Percentiles rank a stretch among this genome's conserved stretches.
phyloP scores from a whole-genome alignment of 192 early-diverging fungal species.

The Coemansia sp. region DNA sequence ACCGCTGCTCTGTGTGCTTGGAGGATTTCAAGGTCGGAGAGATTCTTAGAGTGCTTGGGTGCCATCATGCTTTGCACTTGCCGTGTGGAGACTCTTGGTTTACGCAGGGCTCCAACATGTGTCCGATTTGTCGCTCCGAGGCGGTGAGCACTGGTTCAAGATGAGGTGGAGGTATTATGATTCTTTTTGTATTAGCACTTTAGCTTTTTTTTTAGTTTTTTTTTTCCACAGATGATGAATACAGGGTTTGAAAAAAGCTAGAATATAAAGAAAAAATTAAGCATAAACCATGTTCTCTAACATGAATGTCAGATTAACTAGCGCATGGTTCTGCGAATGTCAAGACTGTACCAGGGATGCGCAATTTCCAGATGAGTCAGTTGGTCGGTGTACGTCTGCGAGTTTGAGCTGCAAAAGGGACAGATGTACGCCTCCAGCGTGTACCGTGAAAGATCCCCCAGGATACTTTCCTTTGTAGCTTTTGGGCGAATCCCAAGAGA shows the following conservation, averaged over 20 bases:
- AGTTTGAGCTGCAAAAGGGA: conserved; percentile 36
- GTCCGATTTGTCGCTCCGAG: conserved; percentile 43
- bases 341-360: conserved; percentile 50
- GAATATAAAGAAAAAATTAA: not conserved
- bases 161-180: not conserved
- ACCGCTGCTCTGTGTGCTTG: conserved; percentile 49
- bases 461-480: conserved; percentile 17
- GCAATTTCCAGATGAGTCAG: conserved; percentile 20
- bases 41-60: conserved; percentile 35
- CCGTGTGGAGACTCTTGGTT: conserved; percentile 51
- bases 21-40: conserved; percentile 39
- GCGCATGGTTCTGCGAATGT: conserved; percentile 27
- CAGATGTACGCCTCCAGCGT: conserved; percentile 36
- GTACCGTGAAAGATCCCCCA: conserved; percentile 24
- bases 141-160: conserved; percentile 19
- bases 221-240: not conserved
- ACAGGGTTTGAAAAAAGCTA: not conserved
- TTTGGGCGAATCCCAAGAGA: conserved; percentile 1
- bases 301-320: conserved; percentile 4
- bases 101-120: conserved; percentile 49
- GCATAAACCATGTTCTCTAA: too few relatives aligned
- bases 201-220: not conserved
- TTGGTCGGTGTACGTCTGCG: conserved; percentile 19
- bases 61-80: conserved; percentile 42
- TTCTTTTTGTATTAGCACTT: conserved; percentile 10